Conservation (phyloP, 2,329 filamentous ascomycete species). For the Aspergillus sclerotialis region DNA sequence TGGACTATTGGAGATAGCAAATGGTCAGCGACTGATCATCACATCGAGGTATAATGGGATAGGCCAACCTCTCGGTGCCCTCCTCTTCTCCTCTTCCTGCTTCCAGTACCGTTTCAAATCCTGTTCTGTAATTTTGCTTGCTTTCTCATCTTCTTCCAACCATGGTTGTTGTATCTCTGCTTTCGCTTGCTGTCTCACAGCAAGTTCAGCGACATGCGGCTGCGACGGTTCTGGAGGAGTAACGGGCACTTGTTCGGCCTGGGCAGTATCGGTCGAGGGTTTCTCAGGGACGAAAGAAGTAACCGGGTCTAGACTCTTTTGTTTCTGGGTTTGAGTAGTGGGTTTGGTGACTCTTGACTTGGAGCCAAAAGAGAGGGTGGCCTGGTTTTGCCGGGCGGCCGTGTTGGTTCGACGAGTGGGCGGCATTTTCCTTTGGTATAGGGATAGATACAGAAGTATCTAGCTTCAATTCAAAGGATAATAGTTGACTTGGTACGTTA, state of each 20-base stretch:
- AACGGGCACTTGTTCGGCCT: constrained; percentile 21
- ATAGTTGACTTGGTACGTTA: too few relatives aligned
- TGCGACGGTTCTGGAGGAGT: constrained; percentile 19
- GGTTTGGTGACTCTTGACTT: constrained; percentile 55
- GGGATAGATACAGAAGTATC: neutral
- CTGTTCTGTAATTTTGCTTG: constrained; percentile 57
- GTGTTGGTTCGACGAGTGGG: constrained; percentile 32
- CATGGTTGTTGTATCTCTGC: constrained; percentile 30
- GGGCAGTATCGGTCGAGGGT: constrained; percentile 13
- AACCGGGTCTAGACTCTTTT: constrained; percentile 25
- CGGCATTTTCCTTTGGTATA: constrained; percentile 27
- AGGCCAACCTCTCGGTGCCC: constrained; percentile 50
- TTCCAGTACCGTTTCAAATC: constrained; percentile 75
- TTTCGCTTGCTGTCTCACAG: constrained; percentile 43
- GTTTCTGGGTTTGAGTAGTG: constrained; percentile 26
- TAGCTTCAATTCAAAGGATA: neutral
- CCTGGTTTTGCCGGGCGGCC: constrained; percentile 41
- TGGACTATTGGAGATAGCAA: constrained; percentile 52
- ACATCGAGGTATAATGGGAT: neutral
- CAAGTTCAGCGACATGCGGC: constrained; percentile 28
- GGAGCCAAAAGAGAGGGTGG: constrained; percentile 57
- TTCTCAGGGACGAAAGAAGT: constrained; percentile 28
- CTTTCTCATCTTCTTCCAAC: constrained; percentile 36
- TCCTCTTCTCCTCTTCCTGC: constrained; percentile 60
- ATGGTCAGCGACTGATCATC: neutral